phyloP scores from a whole-genome alignment of 176 grass and related monocot species.

The Luzula sylvatica region DNA sequence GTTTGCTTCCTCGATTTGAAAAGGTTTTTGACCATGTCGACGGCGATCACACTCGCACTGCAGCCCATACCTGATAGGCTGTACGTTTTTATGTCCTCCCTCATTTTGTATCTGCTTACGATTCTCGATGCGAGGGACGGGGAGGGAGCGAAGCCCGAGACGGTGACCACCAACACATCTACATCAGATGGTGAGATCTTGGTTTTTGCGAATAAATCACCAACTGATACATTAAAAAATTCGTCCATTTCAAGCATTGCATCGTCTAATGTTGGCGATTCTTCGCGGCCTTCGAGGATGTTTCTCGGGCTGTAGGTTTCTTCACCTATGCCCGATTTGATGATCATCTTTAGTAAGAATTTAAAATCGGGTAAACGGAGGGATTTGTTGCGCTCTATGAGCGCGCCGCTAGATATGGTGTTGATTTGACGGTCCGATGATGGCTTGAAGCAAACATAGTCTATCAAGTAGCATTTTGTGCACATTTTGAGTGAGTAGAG shows the following conservation, averaged over 20 bases:
- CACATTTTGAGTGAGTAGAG: neutral
- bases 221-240: conserved; percentile 39
- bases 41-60: conserved; percentile 34
- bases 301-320: conserved; percentile 23
- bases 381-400: conserved; percentile 19
- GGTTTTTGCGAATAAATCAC: conserved; percentile 43
- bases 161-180: conserved; percentile 53
- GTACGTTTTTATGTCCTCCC: conserved; percentile 34
- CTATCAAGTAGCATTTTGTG: conserved; percentile 17
- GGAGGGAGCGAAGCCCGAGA: conserved; percentile 39
- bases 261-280: conserved; percentile 15
- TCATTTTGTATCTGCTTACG: conserved; percentile 38
- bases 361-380: conserved; percentile 16
- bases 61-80: conserved; percentile 83
- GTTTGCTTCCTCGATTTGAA: conserved; percentile 10
- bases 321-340: conserved; percentile 19
- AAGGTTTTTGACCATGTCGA: conserved; percentile 36
- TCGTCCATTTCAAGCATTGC: conserved; percentile 35
- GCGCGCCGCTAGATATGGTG: neutral
- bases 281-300: conserved; percentile 28
- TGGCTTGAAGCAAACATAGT: conserved; percentile 27
- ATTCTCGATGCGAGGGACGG: conserved; percentile 54
- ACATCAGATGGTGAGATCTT: conserved; percentile 29
- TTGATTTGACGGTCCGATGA: conserved; percentile 22
- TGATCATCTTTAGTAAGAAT: conserved; percentile 27